A percentile compares a stretch with the other conserved stretches of the same genome.
These are phyloP conservation scores for Chalaropsis thielavioides DNA, from an alignment of 2,329 filamentous ascomycete genomes.

Conservation along the genomic window DNA sequence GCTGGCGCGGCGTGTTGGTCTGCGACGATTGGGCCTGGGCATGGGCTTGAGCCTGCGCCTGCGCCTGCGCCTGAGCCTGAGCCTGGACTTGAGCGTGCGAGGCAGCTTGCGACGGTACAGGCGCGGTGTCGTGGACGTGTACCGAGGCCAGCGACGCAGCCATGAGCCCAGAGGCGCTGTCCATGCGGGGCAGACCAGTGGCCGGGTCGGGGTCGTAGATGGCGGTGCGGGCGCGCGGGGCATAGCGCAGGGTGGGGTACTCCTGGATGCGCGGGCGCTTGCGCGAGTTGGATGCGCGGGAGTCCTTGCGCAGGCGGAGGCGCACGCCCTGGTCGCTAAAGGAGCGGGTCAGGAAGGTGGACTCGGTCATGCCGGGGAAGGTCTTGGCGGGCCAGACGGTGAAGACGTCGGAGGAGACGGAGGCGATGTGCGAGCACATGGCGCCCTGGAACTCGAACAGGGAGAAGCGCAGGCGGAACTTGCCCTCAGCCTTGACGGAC, in stretches of 20 bases:
- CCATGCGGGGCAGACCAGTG: slow-evolving; percentile 12
- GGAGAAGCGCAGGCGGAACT: slow-evolving; percentile 59
- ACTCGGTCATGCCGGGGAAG: slow-evolving; percentile 68
- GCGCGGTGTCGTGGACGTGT: not conserved
- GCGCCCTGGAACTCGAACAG: slow-evolving; percentile 43
- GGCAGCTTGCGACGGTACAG: not conserved
- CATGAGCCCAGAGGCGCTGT: slow-evolving; percentile 7
- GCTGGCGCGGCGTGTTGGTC: slow-evolving; percentile 14
- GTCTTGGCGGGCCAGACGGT: slow-evolving; percentile 50
- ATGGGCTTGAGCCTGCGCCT: not conserved
- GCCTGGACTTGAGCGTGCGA: not conserved
- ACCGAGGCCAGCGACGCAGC: not conserved
- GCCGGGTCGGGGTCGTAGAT: slow-evolving; percentile 12
- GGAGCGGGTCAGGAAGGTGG: slow-evolving; percentile 63
- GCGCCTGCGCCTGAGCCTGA: slow-evolving; percentile 7
- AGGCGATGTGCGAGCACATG: slow-evolving; percentile 24
- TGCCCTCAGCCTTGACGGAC: slow-evolving; percentile 60
- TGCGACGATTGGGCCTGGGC: slow-evolving; percentile 17
- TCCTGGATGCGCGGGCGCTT: slow-evolving; percentile 26
- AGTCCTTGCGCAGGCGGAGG: slow-evolving; percentile 69
- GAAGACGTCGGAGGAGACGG: slow-evolving; percentile 50
- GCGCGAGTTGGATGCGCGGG: slow-evolving; percentile 40
- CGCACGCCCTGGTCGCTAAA: slow-evolving; percentile 82
- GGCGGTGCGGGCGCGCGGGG: slow-evolving; percentile 16
- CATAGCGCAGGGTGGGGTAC: slow-evolving; percentile 13